These are phyloP conservation scores for Trichoderma koningii DNA, from an alignment of 2,329 filamentous ascomycete genomes.

Conservation along the genomic window DNA sequence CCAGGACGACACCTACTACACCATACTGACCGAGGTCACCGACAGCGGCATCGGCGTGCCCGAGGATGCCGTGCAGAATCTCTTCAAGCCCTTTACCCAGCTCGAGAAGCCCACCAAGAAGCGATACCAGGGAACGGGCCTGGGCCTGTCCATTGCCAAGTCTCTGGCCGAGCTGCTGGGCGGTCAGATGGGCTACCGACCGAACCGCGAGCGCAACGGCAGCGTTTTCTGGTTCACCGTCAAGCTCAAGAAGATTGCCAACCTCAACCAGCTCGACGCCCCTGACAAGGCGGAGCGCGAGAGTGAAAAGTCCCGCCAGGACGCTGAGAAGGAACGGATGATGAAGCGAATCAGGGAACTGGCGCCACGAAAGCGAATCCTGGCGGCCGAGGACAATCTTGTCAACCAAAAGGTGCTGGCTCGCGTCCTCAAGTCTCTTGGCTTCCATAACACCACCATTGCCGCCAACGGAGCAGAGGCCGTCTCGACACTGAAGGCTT, in stretches of 20 bases:
- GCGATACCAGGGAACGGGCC: slow-evolving; percentile 57
- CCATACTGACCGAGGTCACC: slow-evolving; percentile 53
- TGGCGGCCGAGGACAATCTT: slow-evolving; percentile 47
- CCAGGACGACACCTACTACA: slow-evolving; percentile 47
- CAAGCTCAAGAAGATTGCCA: slow-evolving; percentile 43
- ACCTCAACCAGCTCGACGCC: slow-evolving; percentile 35
- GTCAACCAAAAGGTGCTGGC: slow-evolving; percentile 47
- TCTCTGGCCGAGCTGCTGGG: slow-evolving; percentile 59
- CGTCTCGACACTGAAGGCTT: slow-evolving; percentile 39
- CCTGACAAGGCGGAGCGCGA: slow-evolving; percentile 30
- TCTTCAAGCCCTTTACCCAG: slow-evolving; percentile 60
- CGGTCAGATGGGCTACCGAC: slow-evolving; percentile 46
- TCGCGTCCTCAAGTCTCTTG: slow-evolving; percentile 42
- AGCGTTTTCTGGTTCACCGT: slow-evolving; percentile 57
- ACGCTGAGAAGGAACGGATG: slow-evolving; percentile 34
- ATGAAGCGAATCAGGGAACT: slow-evolving; percentile 39
- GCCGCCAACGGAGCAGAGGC: slow-evolving; percentile 31
- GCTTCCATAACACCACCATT: slow-evolving; percentile 41
- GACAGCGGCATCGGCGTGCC: slow-evolving; percentile 59
- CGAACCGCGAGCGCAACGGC: slow-evolving; percentile 49
- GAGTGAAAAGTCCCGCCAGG: slow-evolving; percentile 28
- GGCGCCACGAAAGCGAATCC: slow-evolving; percentile 44
- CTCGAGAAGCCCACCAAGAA: slow-evolving; percentile 56
- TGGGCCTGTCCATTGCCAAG: slow-evolving; percentile 60
- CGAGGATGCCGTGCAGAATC: slow-evolving; percentile 45